Base-by-base conservation (phyloP, 371 early-diverging fungal genomes). In the Conidiobolus incongruus region DNA sequence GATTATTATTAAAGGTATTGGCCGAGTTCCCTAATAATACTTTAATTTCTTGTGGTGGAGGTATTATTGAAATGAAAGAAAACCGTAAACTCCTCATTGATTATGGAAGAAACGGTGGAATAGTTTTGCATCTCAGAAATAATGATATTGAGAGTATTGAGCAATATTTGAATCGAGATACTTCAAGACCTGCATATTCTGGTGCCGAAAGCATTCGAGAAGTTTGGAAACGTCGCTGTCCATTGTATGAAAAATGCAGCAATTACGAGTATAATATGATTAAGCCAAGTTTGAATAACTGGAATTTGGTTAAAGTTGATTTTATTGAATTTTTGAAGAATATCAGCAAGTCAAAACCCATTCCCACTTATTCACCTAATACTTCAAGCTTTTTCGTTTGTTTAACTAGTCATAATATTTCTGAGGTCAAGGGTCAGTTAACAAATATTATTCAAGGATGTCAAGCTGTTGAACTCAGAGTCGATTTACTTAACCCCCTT, bases 31-130 rank as follows among this genome's bases (percentile, higher is more conserved):
- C 70, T 8, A 63, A 53, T 1, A 54, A 57, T 32, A 61, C 75
- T 40, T 65, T 96, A 6, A 71, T 93, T 45, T 75, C 92, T 1
- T 91, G 90, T 51, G 96, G 96, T 33, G 96, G 96, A 13, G 96
- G 96, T 13, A 75, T 92, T 46, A 79, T 96, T 26, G 96, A 96
- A 54, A 70, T 72, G 0, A 69, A 66, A 22, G 70, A 55, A n/a
- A 74, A 72, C 12, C 69, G 88, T n/a, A 50, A 55, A 5, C 44
- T 70, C 0, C 48, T 91, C 40, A 58, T 67, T 41, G 52, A 66
- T 16, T 77, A 71, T 49, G 52, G 54, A 19, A 55, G 62, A 10
- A 36, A 41, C 7, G 73, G 72, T 10, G 80, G 75, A 11, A 69
- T 65, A 13, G 75, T 92, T 12, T 46, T 91, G 6, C 87, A 88